Base-by-base conservation (phyloP, 1,139 yeast genomes). In the Blastobotrys apis region DNA sequence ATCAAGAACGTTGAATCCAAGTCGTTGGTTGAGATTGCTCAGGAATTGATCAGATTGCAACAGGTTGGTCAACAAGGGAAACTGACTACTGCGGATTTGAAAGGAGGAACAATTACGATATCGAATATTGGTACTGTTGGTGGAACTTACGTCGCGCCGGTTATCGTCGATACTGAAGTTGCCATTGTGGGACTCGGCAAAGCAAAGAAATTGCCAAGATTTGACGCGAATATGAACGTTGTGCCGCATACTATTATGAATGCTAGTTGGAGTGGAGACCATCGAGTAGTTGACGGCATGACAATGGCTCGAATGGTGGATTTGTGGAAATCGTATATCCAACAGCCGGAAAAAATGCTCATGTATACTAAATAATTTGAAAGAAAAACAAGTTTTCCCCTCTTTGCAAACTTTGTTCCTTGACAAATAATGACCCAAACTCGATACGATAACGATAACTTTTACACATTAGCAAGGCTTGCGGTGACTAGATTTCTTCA, bases 81-180 rank as follows among this genome's bases (percentile, higher is more conserved):
- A 66, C 75, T 81, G 60, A 72, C 84, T 27, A 66, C 80, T 53
- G 81, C 78, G 64, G 87, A 81, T 64, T 78, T 81, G 77, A 69
- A 81, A 48, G 87, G 85, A 57, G 86, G 87, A 56, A 80, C 87
- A 39, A 81, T 81, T 66, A 80, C 87, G 54, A 76, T 81, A 52
- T 80, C 86, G 47, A 81, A 81, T 67, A 86, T 86, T 62, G 88
- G 88, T 56, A 82, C 80, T 44, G 80, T 81, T 50, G 88, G 88
- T 39, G 83, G 87, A n/a, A 74, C 82, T 53, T 81, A 80, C 62
- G 83, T 85, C 57, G 80, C 84, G 33, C 88, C 88, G 49, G 81
- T 81, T 58, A 79, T 81, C 46, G 67, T 64, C 1, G 60, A 60
- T 36, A 49, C 52, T 21, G 63, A 64, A 44, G 66, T 63, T 12